Percentiles rank a stretch among this genome's conserved stretches.
phyloP scores from a whole-genome alignment of 2,329 filamentous ascomycete species.

The Lojkania enalia region DNA sequence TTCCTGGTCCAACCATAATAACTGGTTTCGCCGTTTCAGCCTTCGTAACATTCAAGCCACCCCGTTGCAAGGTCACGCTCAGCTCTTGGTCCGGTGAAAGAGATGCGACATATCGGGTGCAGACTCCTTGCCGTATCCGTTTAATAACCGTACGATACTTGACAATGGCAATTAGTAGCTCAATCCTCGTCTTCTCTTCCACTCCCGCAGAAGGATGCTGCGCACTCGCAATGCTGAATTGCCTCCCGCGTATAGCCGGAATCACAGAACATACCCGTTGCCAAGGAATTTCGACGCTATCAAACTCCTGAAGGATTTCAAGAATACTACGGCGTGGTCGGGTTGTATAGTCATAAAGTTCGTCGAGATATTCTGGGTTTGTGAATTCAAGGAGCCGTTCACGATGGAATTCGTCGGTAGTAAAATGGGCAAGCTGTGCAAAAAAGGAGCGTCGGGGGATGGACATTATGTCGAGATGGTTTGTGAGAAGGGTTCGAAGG shows the following conservation, averaged over 20 bases:
- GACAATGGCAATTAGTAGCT: slow-evolving; percentile 83
- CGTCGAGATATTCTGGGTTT: slow-evolving; percentile 77
- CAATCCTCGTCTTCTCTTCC: slow-evolving; percentile 55
- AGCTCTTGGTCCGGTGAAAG: slow-evolving; percentile 63
- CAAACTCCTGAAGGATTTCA: slow-evolving; percentile 90
- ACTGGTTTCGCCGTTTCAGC: slow-evolving; percentile 60
- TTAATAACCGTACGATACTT: slow-evolving; percentile 89
- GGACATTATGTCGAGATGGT: slow-evolving; percentile 85
- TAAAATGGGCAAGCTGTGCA: slow-evolving; percentile 74
- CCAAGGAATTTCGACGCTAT: slow-evolving; percentile 79
- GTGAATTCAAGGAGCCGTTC: slow-evolving; percentile 84
- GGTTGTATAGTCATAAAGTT: slow-evolving; percentile 94
- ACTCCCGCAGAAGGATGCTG: slow-evolving; percentile 42
- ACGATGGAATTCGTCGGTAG: slow-evolving; percentile 70
- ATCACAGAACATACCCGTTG: slow-evolving; percentile 72
- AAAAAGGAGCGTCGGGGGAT: slow-evolving; percentile 91
- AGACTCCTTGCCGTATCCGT: slow-evolving; percentile 81
- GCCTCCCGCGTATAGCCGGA: slow-evolving; percentile 80
- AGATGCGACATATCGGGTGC: slow-evolving; percentile 79
- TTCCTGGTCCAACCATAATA: slow-evolving; percentile 81
- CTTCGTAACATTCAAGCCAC: slow-evolving; percentile 48
- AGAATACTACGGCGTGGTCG: slow-evolving; percentile 87
- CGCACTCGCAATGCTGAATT: slow-evolving; percentile 89
- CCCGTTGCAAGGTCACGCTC: slow-evolving; percentile 60
- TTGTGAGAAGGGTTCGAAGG: slow-evolving; percentile 73